Conservation (phyloP, 2,329 filamentous ascomycete species). For the Trichoderma pleuroti region DNA sequence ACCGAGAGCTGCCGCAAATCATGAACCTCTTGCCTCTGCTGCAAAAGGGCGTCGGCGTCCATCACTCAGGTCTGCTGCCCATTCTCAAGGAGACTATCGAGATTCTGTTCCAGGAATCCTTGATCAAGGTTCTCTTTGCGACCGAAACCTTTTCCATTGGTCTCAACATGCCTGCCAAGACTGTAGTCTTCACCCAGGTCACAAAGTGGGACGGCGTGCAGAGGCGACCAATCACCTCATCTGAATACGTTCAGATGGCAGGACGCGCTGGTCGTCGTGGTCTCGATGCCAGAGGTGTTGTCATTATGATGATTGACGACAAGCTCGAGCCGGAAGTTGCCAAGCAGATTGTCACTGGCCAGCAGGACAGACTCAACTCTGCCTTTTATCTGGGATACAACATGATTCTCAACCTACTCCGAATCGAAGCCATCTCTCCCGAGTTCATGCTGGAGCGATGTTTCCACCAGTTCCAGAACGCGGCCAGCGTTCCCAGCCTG, state of each 20-base stretch:
- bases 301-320: conserved; percentile 99
- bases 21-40: conserved; percentile 83
- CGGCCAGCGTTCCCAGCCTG: conserved; percentile 75
- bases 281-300: conserved; percentile 94
- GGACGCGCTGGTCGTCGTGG: conserved; percentile 94
- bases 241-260: conserved; percentile 98
- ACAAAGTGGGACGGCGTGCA: conserved; percentile 87
- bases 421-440: conserved; percentile 98
- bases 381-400: conserved; percentile 98
- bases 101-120: conserved; percentile 94
- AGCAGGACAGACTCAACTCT: conserved; percentile 95
- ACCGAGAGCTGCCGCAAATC: conserved; percentile 85
- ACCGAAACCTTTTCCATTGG: conserved; percentile 99
- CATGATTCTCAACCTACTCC: conserved; percentile 94
- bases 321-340: conserved; percentile 94
- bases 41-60: conserved; percentile 89
- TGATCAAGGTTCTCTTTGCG: conserved; percentile 97
- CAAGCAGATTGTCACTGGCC: conserved; percentile 90
- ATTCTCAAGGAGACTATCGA: conserved; percentile 99
- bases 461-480: conserved; percentile 98
- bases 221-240: conserved; percentile 81
- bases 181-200: conserved; percentile 96
- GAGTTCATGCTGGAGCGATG: conserved; percentile 99
- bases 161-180: conserved; percentile 98
- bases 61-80: conserved; percentile 91